Evolutionary conservation across 768 basidiomycete genomes (phyloP).

Genomic region (Xerocomellus intermedius): DNA sequence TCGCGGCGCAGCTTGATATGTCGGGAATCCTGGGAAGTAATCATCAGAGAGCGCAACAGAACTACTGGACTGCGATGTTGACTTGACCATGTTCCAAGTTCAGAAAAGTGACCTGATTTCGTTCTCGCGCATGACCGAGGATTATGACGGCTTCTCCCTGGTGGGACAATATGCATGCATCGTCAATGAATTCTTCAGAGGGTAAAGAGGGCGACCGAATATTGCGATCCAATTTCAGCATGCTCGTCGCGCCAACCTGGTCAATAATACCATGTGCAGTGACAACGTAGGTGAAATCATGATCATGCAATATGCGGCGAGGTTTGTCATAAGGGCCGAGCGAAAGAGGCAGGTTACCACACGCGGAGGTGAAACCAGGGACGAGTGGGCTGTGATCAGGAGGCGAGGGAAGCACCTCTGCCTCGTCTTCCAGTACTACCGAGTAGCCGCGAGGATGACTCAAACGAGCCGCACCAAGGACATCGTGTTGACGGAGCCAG

Average conservation of each 20-base stretch:
- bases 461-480: not conserved
- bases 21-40: conserved; percentile 5
- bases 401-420: not conserved
- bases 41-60: conserved; percentile 1
- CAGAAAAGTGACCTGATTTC: conserved; percentile 33
- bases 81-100: conserved; percentile 22
- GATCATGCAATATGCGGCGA: conserved; percentile 35
- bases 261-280: conserved; percentile 43
- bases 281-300: conserved; percentile 25
- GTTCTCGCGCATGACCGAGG: conserved; percentile 41
- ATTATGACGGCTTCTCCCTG: conserved; percentile 28
- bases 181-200: conserved; percentile 38
- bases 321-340: conserved; percentile 38
- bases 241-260: conserved; percentile 18
- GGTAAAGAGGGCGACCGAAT: conserved; percentile 22
- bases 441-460: not conserved
- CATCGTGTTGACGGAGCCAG: not conserved
- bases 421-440: not conserved
- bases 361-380: not conserved
- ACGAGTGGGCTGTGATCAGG: not conserved
- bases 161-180: conserved; percentile 38
- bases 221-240: conserved; percentile 15
- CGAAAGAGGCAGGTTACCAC: conserved; percentile 11
- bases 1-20: conserved; percentile 24
- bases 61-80: conserved; percentile 3